Conservation (phyloP, 202 grass and related monocot genomes). For the Panicum hallii region DNA sequence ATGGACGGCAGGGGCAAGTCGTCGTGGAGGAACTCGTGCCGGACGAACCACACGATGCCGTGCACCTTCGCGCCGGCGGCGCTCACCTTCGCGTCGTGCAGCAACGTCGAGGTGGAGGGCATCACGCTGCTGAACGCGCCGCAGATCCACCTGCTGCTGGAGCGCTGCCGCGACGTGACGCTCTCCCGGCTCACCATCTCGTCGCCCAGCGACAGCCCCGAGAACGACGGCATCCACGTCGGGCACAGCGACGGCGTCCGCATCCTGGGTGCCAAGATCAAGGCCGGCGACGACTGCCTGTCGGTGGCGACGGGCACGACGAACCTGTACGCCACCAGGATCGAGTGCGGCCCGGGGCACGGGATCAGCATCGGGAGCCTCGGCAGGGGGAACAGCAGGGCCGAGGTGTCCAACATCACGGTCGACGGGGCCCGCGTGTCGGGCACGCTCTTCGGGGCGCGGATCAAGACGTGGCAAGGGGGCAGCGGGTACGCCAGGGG, state of each 20-base stretch:
- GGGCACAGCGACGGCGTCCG: not conserved
- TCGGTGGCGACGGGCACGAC: slow-evolving; percentile 46
- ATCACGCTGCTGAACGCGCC: slow-evolving; percentile 47
- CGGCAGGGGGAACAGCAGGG: slow-evolving; percentile 31
- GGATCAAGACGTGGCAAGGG: slow-evolving; percentile 65
- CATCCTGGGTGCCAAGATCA: slow-evolving; percentile 37
- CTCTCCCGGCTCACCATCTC: slow-evolving; percentile 44
- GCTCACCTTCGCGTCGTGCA: slow-evolving; percentile 52
- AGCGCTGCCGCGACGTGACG: slow-evolving; percentile 33
- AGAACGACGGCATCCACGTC: slow-evolving; percentile 61
- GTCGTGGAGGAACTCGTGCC: not conserved
- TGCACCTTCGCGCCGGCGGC: not conserved
- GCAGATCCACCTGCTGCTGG: slow-evolving; percentile 50
- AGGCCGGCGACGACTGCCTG: slow-evolving; percentile 63
- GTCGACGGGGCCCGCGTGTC: slow-evolving; percentile 42
- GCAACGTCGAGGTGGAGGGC: slow-evolving; percentile 46
- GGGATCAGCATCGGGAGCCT: slow-evolving; percentile 74
- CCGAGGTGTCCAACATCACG: slow-evolving; percentile 49
- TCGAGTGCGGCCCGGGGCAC: slow-evolving; percentile 58
- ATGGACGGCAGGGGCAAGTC: not conserved
- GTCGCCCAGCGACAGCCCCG: slow-evolving; percentile 40
- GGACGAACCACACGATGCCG: not conserved
- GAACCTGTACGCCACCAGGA: slow-evolving; percentile 36
- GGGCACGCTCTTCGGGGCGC: slow-evolving; percentile 42
- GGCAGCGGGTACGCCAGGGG: slow-evolving; percentile 60